Evolutionary conservation across 2,329 filamentous ascomycete genomes (phyloP).

Genomic region (Paraphoma chrysanthemicola): DNA sequence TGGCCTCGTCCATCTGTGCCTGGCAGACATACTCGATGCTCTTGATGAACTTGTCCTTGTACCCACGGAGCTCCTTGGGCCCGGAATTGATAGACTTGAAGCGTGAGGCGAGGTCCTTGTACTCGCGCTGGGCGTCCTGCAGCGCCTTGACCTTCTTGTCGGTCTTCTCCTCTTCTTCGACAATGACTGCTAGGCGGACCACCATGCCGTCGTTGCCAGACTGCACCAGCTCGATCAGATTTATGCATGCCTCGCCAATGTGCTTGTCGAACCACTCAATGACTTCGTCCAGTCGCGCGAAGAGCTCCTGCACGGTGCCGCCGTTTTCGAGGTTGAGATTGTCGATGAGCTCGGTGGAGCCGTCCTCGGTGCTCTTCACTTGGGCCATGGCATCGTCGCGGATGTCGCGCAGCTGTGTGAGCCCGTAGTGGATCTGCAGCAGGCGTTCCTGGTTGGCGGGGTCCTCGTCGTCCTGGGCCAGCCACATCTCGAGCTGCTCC

Average conservation of each 20-base stretch:
- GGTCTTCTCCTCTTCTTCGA: constrained; percentile 95
- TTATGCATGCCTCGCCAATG: constrained; percentile 85
- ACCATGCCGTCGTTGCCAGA: constrained; percentile 88
- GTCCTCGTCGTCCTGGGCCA: constrained; percentile 84
- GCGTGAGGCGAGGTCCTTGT: constrained; percentile 89
- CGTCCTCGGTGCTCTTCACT: constrained; percentile 81
- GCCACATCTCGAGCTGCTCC: constrained; percentile 75
- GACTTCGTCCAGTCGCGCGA: constrained; percentile 82
- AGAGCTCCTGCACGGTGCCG: constrained; percentile 87
- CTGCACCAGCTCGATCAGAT: constrained; percentile 85
- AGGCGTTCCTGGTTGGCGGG: constrained; percentile 91
- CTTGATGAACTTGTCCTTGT: constrained; percentile 93
- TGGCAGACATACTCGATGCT: constrained; percentile 77
- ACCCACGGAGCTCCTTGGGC: constrained; percentile 88
- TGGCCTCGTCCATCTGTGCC: constrained; percentile 74
- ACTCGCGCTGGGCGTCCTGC: constrained; percentile 93
- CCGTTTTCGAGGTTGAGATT: constrained; percentile 66
- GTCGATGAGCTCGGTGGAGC: constrained; percentile 94
- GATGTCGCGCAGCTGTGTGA: constrained; percentile 91
- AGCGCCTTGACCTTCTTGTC: constrained; percentile 89
- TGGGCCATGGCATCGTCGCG: constrained; percentile 96
- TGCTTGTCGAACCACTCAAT: constrained; percentile 97
- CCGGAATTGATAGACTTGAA: constrained; percentile 97
- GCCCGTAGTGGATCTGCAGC: constrained; percentile 86
- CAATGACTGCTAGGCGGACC: constrained; percentile 87